Base-by-base conservation (phyloP, 352 stramenopile species). In the Pythium brachiatum region DNA sequence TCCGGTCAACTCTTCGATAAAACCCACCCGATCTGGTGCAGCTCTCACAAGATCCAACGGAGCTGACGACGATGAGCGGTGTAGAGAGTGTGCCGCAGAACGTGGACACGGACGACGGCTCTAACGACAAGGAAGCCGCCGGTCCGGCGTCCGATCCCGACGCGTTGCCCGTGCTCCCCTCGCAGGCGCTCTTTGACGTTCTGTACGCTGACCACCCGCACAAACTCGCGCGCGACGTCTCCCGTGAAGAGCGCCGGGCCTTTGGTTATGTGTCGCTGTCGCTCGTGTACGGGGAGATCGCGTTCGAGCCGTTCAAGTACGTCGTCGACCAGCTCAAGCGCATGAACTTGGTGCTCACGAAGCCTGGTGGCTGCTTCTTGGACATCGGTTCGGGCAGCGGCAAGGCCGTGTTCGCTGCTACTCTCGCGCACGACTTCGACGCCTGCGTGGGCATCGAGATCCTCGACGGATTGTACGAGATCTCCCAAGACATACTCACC, bases 271-370 rank as follows among this genome's bases (percentile, higher is more conserved):
- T 79, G 13, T 83, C 83, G 21, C 77, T 91, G 32, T 86, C 81
- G 36, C 72, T 97, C 15, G 83, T 94, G 62, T 97, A 97, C 60
- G 89, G 90, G 9, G 89, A 97, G 70, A 92, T 97, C 62, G 81
- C 79, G 7, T 97, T 96, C 64, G 70, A 72, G 26, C 75, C 86
- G 7, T 94, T 97, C 68, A 75, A 78, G 55, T 58, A 53, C n/a
- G 77, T 91, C 31, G 41, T 91, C n/a, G 75, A 87, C 27, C 53
- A 78, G 27, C 46, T 91, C 41, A 87, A 88, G 61, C 76, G 75
- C 18, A 79, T 68, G 54, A 73, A 89, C 53, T 69, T 86, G 46
- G 77, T 86, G 27, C 62, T 96, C 38, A 65, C 62, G 9, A 81
- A 85, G 27, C 78, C 80, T 8, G 88, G 86, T 3, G 89, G 88